Percentiles rank a stretch among this genome's conserved stretches.
Evolutionary conservation across 345 rosid species (phyloP).

Genomic region (Salix exigua): DNA sequence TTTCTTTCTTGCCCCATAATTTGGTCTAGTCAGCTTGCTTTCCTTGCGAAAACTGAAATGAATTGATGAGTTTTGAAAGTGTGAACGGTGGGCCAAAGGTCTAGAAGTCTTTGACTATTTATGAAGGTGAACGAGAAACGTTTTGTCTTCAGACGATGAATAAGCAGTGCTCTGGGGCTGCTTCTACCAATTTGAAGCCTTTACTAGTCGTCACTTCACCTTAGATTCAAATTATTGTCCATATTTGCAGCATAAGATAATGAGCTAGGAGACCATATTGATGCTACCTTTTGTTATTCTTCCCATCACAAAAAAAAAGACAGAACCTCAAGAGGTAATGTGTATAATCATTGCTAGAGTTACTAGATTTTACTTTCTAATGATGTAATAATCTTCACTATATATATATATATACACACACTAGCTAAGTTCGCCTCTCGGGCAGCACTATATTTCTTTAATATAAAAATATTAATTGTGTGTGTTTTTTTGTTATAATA

Average conservation of each 20-base stretch:
- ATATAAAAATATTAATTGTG: no score
- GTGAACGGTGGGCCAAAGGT: not conserved
- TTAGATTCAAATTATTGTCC: not conserved
- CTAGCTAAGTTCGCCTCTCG: no score
- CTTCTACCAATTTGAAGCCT: not conserved
- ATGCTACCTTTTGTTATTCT: no score
- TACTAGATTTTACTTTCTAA: no score
- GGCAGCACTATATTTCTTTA: no score
- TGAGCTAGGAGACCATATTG: not conserved
- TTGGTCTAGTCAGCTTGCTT: not conserved
- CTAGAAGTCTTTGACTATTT: constrained; percentile 1
- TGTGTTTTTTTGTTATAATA: no score
- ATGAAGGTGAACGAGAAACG: not conserved
- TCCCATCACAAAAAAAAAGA: no score
- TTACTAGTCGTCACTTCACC: not conserved
- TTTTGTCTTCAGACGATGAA: not conserved
- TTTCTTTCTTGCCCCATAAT: not conserved
- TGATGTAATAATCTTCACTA: no score
- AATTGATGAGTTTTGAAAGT: not conserved
- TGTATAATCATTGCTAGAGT: no score
- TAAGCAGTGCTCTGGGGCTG: not conserved
- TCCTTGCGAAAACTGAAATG: not conserved
- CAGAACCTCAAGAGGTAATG: no score
- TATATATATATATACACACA: no score
- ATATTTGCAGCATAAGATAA: not conserved